phyloP scores from a whole-genome alignment of 1,284 basidiomycete genomes.

The Naganishia cerealis region DNA sequence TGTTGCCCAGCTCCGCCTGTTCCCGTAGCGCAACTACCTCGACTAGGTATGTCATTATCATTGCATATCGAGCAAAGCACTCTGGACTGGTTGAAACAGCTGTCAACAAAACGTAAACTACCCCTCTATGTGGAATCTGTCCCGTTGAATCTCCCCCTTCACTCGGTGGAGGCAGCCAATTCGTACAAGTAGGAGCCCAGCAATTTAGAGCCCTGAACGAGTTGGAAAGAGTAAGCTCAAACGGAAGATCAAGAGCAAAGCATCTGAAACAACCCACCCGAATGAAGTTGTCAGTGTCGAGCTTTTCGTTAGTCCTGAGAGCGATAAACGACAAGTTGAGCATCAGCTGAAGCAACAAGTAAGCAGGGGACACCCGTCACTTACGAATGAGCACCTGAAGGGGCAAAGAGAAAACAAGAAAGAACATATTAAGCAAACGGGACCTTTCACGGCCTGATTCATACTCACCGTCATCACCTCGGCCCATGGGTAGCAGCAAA shows the following conservation, averaged over 20 bases:
- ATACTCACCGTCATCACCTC: conserved; percentile 79
- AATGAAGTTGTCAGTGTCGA: conserved; percentile 90
- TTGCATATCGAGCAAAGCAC: no score
- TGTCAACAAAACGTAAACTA: no score
- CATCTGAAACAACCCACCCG: conserved; percentile 56
- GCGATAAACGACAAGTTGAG: conserved; percentile 37
- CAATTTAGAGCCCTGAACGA: conserved; percentile 62
- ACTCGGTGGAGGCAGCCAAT: conserved; percentile 58
- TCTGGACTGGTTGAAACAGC: no score
- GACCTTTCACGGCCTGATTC: not conserved
- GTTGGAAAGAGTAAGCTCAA: not conserved
- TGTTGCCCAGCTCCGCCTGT: no score
- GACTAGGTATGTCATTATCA: no score
- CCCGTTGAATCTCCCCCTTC: not conserved
- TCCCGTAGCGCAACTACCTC: no score
- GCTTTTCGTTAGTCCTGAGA: conserved; percentile 81
- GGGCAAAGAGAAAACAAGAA: conserved; percentile 3
- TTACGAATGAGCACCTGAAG: conserved; percentile 60
- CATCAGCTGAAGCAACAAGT: not conserved
- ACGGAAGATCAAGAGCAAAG: not conserved
- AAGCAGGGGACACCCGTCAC: not conserved
- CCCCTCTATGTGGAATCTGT: not conserved
- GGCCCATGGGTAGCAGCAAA: conserved; percentile 84
- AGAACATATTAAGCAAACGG: conserved; percentile 12
- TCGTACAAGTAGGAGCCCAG: conserved; percentile 82